A percentile compares a stretch with the other conserved stretches of the same genome.
Conservation (phyloP, 768 basidiomycete species). For the Lactarius akahatsu region DNA sequence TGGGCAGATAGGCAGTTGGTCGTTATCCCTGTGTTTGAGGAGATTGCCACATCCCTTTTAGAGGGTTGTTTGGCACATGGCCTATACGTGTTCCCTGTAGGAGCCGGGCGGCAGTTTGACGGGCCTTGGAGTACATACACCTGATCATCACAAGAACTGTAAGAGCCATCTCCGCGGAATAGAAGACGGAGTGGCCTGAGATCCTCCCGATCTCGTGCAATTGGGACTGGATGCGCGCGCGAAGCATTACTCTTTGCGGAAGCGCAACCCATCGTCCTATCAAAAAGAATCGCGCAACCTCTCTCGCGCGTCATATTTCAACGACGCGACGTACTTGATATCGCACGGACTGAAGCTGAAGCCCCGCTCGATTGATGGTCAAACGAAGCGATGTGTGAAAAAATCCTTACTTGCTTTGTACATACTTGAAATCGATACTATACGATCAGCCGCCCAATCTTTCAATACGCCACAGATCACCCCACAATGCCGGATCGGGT, state of each 20-base stretch:
- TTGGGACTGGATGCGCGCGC: background rate
- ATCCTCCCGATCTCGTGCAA: background rate
- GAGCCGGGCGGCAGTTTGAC: background rate
- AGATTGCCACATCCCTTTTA: background rate
- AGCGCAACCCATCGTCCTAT: background rate
- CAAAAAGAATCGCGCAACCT: too few species aligned
- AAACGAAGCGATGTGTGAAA: background rate
- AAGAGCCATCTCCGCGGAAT: background rate
- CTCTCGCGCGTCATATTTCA: background rate
- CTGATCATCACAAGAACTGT: background rate
- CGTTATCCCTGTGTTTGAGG: background rate
- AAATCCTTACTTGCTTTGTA: background rate
- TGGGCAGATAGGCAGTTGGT: background rate
- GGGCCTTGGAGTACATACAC: background rate
- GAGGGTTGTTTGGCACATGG: background rate
- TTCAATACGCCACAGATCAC: conserved; percentile 3
- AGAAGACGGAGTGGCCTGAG: background rate
- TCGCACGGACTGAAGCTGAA: background rate
- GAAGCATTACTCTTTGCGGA: background rate
- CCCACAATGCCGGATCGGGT: background rate
- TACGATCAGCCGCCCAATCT: background rate
- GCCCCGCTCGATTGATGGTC: background rate
- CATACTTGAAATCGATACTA: background rate
- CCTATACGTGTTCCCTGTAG: background rate
- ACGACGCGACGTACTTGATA: background rate